Evolutionary conservation across 495 filamentous ascomycete genomes (phyloP), one percentile per base, ranked within the genome.

Genomic region (Staphylotrichum tortipilum): DNA sequence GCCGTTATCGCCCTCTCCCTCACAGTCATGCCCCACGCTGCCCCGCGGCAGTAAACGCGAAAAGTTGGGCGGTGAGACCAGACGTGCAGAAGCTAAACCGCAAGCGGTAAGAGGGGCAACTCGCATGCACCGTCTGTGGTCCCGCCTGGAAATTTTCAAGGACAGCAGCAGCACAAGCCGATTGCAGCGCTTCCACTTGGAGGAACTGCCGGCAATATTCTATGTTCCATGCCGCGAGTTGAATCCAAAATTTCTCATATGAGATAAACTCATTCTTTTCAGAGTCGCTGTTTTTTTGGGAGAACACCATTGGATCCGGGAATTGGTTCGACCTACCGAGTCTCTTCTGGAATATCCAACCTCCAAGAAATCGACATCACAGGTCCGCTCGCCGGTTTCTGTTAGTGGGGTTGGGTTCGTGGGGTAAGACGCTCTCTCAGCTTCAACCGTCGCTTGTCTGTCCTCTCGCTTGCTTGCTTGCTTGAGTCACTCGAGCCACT

Each of bases 41-140:
- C 55, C 55, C 57, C 53, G 57, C 55, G 63, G 63, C 63, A 66
- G 56, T 61, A 63, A 64, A 59, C 35, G 15, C 37, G n/a, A 50
- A 24, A 46, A 54, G 47, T 36, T 10, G 50, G 61, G 63, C 63
- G 63, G 63, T 66, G 60, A 63, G 42, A 1, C 28, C 29, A 21
- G 29, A n/a, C 15, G 12, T 17, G 12, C n/a, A 7, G 17, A 12
- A 50, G 55, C 62, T 65, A 62, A 52, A 29, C 59, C 28, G 18
- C 18, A 55, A 54, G 1, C 7, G 29, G 62, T 60, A 62, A 47
- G 62, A 62, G 59, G 56, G 62, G 62, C 50, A 54, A 23, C 26
- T 30, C 17, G 33, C 18, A 18, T 9, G 33, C 17, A 23, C 30
- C 24, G 46, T 14, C n/a, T n/a, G n/a, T n/a, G n/a, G 19, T 47